These are phyloP conservation scores for Gonium pectorale DNA, from an alignment of 139 green algal species.

Conservation along the genomic window DNA sequence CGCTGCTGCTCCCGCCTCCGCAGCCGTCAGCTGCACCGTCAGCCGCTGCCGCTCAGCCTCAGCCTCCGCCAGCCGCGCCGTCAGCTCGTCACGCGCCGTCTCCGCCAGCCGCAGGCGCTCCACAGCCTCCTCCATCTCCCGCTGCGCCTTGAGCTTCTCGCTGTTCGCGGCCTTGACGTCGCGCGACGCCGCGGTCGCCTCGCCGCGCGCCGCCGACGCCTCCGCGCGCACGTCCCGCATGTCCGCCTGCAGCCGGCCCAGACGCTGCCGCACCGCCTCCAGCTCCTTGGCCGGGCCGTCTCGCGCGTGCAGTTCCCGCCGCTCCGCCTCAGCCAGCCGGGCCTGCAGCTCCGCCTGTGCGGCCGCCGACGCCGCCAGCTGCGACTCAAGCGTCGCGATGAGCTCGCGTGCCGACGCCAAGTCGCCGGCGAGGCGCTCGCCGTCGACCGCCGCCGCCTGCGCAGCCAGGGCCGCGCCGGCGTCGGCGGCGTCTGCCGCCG, in stretches of 20 bases:
- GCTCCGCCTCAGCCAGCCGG: slow-evolving; percentile 1
- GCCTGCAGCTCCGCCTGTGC: slow-evolving; percentile 9
- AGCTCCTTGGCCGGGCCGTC: neutral
- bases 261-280: slow-evolving; percentile 10
- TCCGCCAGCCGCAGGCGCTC: neutral
- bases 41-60: neutral
- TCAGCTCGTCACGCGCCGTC: neutral
- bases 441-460: neutral
- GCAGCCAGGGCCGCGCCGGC: neutral
- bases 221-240: slow-evolving; percentile 3
- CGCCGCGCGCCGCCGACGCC: slow-evolving; percentile 1
- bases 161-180: slow-evolving; percentile 34
- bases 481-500: neutral
- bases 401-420: neutral
- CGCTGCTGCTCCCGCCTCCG: too few species aligned
- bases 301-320: neutral
- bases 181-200: slow-evolving; percentile 24
- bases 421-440: neutral
- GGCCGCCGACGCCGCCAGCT: neutral
- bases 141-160: slow-evolving; percentile 27
- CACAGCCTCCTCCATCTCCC: slow-evolving; percentile 31
- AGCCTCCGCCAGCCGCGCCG: neutral
- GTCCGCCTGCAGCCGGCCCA: slow-evolving; percentile 17
- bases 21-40: neutral
- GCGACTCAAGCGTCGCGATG: neutral